These are phyloP conservation scores for Rosa lucieae DNA, from an alignment of 306 rosid species.

Conservation along the genomic window DNA sequence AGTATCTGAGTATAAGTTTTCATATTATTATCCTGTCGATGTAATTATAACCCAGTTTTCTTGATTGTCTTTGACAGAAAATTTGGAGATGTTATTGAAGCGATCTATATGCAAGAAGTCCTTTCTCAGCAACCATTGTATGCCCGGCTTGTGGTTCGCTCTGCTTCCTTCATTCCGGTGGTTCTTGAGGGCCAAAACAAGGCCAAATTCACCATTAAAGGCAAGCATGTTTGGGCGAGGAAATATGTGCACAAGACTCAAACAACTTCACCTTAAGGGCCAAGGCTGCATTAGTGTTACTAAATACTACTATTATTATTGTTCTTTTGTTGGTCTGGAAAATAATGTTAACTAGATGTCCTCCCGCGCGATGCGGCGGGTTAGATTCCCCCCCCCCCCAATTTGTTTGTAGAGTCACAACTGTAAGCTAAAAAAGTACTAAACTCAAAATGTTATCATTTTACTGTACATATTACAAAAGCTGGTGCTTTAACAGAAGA, in stretches of 20 bases:
- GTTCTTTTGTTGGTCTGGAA: background rate
- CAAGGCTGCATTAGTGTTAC: background rate
- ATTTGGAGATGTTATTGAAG: constrained; percentile 50
- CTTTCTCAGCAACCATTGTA: constrained; percentile 37
- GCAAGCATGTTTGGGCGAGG: constrained; percentile 75
- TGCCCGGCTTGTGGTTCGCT: constrained; percentile 54
- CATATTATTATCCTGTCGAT: background rate
- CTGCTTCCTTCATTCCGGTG: constrained; percentile 20
- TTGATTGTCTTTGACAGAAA: constrained; percentile 28
- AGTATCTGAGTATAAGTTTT: background rate
- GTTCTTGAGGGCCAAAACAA: constrained; percentile 32
- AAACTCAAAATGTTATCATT: no score
- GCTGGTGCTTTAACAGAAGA: no score
- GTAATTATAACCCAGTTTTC: background rate
- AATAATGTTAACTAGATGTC: background rate
- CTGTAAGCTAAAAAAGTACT: no score
- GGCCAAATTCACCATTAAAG: constrained; percentile 54
- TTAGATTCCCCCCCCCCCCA: no score
- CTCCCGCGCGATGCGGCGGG: no score
- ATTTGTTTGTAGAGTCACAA: no score
- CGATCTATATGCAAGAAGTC: constrained; percentile 52
- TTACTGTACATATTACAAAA: no score
- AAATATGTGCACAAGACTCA: constrained; percentile 36
- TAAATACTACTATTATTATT: background rate
- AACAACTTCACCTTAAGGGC: constrained; percentile 3